A percentile compares a stretch with the other conserved stretches of the same genome.
These are phyloP conservation scores for Jatropha podagrica DNA, from an alignment of 441 rosid genomes.

Conservation along the genomic window DNA sequence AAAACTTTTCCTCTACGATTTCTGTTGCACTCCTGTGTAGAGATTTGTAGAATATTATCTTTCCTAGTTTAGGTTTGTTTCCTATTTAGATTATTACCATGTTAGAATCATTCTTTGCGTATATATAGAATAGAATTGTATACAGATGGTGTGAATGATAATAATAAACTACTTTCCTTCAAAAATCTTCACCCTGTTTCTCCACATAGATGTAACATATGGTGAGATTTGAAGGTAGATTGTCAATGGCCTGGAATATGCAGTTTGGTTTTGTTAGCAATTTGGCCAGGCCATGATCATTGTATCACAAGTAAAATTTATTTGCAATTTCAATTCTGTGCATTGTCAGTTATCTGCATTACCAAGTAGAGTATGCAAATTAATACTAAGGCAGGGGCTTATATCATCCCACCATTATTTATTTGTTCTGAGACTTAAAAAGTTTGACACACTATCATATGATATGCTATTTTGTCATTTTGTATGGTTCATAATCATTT, in stretches of 20 bases:
- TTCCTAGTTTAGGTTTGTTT: too few relatives aligned
- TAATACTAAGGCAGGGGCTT: background rate
- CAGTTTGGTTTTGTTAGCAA: background rate
- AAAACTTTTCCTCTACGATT: background rate
- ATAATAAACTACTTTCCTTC: too few relatives aligned
- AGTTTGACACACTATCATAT: background rate
- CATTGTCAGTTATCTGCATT: background rate
- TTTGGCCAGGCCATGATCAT: background rate
- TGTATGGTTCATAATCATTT: background rate
- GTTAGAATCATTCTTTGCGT: too few relatives aligned
- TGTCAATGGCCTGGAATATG: background rate
- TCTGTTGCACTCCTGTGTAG: background rate
- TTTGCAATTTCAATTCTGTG: background rate
- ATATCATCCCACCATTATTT: background rate
- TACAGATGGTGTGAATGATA: too few relatives aligned
- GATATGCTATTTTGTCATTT: background rate
- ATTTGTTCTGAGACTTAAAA: slow-evolving; percentile 1
- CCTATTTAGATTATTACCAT: too few relatives aligned
- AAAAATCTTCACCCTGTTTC: background rate
- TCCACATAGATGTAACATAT: background rate
- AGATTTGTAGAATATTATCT: too few relatives aligned
- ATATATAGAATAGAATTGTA: too few relatives aligned
- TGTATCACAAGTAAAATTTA: background rate
- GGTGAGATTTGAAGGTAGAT: background rate
- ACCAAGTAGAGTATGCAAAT: background rate